phyloP scores from a whole-genome alignment of 306 rosid species.

The Aeschynomene evenia region DNA sequence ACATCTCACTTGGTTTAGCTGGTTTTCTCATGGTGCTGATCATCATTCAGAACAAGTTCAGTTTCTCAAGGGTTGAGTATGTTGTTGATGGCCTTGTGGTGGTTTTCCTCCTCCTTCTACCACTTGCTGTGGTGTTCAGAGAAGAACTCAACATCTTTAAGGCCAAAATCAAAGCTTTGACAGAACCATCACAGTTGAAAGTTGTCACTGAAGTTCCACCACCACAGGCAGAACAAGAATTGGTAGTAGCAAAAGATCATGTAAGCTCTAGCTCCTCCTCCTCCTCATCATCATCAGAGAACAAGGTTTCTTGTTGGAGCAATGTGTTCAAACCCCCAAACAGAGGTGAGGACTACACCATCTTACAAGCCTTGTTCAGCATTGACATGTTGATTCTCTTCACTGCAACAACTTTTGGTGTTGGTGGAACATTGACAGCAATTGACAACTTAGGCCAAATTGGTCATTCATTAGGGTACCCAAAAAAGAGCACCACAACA shows the following conservation, averaged over 20 bases:
- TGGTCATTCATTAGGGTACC: conserved; percentile 61
- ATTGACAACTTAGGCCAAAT: conserved; percentile 76
- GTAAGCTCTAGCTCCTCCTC: not conserved
- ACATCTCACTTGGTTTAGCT: conserved; percentile 58
- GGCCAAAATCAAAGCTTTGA: not conserved
- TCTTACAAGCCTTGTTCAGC: conserved; percentile 65
- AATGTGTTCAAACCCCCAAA: conserved; percentile 48
- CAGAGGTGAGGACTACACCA: conserved; percentile 73
- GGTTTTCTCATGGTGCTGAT: conserved; percentile 60
- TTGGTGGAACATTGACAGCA: conserved; percentile 63
- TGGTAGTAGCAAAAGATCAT: not conserved
- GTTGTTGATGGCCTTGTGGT: conserved; percentile 41
- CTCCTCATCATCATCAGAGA: not conserved
- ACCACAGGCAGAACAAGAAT: not conserved
- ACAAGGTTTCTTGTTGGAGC: conserved; percentile 33
- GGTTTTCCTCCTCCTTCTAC: conserved; percentile 45
- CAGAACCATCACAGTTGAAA: conserved; percentile 25
- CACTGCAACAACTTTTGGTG: conserved; percentile 44
- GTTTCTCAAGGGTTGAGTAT: conserved; percentile 38
- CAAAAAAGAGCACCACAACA: conserved; percentile 50
- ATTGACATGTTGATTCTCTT: conserved; percentile 63
- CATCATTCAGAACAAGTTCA: conserved; percentile 40
- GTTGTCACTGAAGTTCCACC: conserved; percentile 29
- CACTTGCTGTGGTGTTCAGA: conserved; percentile 45
- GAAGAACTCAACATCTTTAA: conserved; percentile 44